Evolutionary conservation across 2,329 filamentous ascomycete genomes (phyloP).

Genomic region (Diaporthe citri): DNA sequence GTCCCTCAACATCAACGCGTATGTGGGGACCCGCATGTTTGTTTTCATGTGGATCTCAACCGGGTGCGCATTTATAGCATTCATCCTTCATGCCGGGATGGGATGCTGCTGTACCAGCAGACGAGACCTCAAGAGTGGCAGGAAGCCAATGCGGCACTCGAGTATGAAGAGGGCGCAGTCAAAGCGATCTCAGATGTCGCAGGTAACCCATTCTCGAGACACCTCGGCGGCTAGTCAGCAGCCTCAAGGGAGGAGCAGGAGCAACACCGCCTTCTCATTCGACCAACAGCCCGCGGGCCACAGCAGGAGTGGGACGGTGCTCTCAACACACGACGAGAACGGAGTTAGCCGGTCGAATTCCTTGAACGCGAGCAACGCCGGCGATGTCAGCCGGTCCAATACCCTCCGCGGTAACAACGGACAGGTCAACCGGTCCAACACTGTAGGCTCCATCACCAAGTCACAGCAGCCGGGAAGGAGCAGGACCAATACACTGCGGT

Average conservation of each 20-base stretch:
- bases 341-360: constrained; percentile 30
- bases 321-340: constrained; percentile 48
- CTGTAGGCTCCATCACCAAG: constrained; percentile 30
- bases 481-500: constrained; percentile 27
- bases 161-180: constrained; percentile 40
- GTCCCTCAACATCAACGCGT: constrained; percentile 81
- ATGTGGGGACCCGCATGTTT: constrained; percentile 81
- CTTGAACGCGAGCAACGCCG: not conserved
- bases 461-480: constrained; percentile 26
- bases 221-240: constrained; percentile 19
- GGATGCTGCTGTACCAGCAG: constrained; percentile 80
- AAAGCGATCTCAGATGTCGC: constrained; percentile 34
- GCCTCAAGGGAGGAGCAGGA: constrained; percentile 20
- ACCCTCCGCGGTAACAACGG: constrained; percentile 27
- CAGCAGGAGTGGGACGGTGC: constrained; percentile 39
- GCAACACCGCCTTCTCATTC: constrained; percentile 40
- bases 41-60: constrained; percentile 91
- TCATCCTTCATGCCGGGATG: constrained; percentile 79
- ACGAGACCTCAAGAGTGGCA: constrained; percentile 61
- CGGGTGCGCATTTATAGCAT: constrained; percentile 75
- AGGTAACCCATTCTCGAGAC: constrained; percentile 20
- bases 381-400: constrained; percentile 37
- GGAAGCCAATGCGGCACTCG: constrained; percentile 46
- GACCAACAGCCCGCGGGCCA: constrained; percentile 21
- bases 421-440: constrained; percentile 33